Base-by-base conservation (phyloP, 1,284 basidiomycete genomes). In the Cystobasidium pallidum region DNA sequence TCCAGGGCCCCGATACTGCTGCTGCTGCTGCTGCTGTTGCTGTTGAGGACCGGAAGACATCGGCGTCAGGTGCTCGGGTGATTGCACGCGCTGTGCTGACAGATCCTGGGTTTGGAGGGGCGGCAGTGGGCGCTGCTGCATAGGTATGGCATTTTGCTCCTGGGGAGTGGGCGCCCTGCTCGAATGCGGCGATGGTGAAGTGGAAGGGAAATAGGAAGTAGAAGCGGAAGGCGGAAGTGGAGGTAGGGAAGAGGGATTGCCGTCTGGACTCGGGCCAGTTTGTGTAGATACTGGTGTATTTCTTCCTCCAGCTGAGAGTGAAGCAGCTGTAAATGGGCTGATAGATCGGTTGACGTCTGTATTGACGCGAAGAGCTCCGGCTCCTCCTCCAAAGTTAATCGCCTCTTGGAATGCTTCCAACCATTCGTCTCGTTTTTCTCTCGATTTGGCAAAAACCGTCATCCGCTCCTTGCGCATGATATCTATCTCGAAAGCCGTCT, bases 381-480 rank as follows among this genome's bases (percentile, higher is more conserved):
- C 41, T 15, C 65, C 47, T n/a, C 70, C 70, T 4, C 43, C 57
- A 59, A 66, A 72, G 24, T 43, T 58, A 45, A 72, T 67, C 11
- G 63, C 63, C 17, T 72, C 70, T n/a, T 58, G 43, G 34, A 72
- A 72, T 24, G 30, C 26, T n/a, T 59, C 52, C n/a, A 75, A 36
- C 74, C 74, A 75, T 34, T 67, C 34, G 13, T 75, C 74, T 24
- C 71, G 41, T 39, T 66, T 51, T 30, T 47, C 28, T 28, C 43
- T 49, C 19, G 54, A 43, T 58, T 52, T 51, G 7, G 51, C 66
- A 30, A 41, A 71, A 86, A 26, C 79, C 43, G 85, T 83, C 72
- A 99, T 82, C 10, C 85, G 88, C 81, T 98, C 96, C 82, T 94
- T 96, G 75, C 88, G 85, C 88, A 99, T 89, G 74, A 99, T 88